Evolutionary conservation across 148 eudicot species (phyloP).

Genomic region (Vaccinium vitisidaea): DNA sequence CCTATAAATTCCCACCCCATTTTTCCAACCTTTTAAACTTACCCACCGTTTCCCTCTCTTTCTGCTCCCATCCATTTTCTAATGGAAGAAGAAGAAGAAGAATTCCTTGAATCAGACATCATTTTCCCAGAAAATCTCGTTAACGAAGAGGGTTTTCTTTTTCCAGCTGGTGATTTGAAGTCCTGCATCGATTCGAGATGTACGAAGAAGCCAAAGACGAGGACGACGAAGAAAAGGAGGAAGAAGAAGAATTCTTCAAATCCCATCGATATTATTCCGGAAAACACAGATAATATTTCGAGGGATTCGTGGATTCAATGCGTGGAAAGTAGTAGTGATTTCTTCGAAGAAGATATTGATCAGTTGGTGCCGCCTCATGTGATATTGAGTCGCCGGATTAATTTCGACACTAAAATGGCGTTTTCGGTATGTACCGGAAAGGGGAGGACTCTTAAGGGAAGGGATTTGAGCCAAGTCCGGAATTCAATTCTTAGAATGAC

Average conservation of each 20-base stretch:
- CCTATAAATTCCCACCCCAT: conserved; percentile 29
- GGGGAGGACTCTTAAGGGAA: conserved; percentile 57
- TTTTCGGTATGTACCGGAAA: conserved; percentile 41
- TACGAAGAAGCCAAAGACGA: conserved; percentile 16
- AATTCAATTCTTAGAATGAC: conserved; percentile 72
- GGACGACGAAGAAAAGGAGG: conserved; percentile 17
- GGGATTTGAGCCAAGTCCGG: conserved; percentile 60
- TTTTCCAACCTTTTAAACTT: not conserved
- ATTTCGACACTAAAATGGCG: conserved; percentile 34
- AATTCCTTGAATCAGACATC: conserved; percentile 62
- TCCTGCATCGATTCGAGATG: conserved; percentile 8
- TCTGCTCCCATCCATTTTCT: not conserved
- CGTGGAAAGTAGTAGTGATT: conserved; percentile 24
- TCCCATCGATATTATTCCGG: conserved; percentile 49
- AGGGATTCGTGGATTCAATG: conserved; percentile 22
- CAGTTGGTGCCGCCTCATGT: conserved; percentile 70
- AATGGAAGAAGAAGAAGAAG: conserved; percentile 34
- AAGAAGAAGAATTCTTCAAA: conserved; percentile 28
- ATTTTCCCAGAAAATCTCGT: conserved; percentile 31
- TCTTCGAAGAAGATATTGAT: conserved; percentile 27
- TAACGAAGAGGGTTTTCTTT: not conserved
- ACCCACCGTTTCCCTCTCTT: not conserved
- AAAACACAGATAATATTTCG: not conserved
- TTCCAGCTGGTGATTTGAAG: not conserved
- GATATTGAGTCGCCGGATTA: conserved; percentile 39